Percentiles rank a stretch among this genome's conserved stretches.
Evolutionary conservation across 1,284 basidiomycete genomes (phyloP).

Genomic region (Sanghuangporus weigelae): DNA sequence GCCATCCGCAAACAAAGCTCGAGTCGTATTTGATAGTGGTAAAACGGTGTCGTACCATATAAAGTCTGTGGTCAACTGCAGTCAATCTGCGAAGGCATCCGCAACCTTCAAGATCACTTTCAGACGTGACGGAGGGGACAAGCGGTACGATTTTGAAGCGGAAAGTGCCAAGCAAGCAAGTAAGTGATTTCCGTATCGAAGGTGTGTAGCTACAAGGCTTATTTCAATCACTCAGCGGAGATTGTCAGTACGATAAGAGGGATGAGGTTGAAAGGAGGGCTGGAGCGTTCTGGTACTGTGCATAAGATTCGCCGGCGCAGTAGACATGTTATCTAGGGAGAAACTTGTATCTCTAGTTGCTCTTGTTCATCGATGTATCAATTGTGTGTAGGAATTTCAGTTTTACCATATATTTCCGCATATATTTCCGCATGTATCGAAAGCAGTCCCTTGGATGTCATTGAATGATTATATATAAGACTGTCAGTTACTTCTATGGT

Average conservation of each 20-base stretch:
- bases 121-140: conserved; percentile 66
- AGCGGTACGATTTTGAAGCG: conserved; percentile 97
- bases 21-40: conserved; percentile 81
- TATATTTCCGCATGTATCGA: too few species aligned
- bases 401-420: too few species aligned
- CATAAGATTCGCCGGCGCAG: conserved; percentile 14
- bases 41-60: conserved; percentile 93
- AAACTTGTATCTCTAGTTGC: not conserved
- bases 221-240: conserved; percentile 6
- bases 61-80: conserved; percentile 79
- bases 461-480: too few species aligned
- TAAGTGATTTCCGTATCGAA: conserved; percentile 33
- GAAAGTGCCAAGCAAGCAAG: conserved; percentile 80
- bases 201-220: not conserved
- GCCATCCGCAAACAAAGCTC: conserved; percentile 77
- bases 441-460: too few species aligned
- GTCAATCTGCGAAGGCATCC: conserved; percentile 77
- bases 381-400: not conserved
- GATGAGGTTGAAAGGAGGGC: conserved; percentile 9
- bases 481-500: too few species aligned
- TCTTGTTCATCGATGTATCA: not conserved
- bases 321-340: not conserved
- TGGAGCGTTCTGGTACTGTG: conserved; percentile 13
- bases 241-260: conserved; percentile 16
- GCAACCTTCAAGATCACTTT: conserved; percentile 85